Percentiles rank a stretch among this genome's conserved stretches.
Conservation (phyloP, 2,329 filamentous ascomycete genomes). For the Microdochium trichocladiopsis region DNA sequence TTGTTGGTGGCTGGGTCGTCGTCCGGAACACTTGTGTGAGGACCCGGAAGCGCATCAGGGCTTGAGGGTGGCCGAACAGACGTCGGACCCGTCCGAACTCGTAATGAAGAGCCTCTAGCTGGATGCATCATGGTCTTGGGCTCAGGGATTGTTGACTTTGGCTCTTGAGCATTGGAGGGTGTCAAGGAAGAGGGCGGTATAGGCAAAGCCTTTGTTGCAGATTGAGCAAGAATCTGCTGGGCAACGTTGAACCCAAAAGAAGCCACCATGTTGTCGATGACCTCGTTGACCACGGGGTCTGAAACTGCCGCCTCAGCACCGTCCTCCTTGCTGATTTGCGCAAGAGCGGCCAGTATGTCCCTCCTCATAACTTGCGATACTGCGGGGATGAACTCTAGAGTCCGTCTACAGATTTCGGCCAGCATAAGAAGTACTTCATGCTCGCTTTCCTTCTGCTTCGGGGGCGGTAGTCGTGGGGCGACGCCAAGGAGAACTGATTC, state of each 20-base stretch:
- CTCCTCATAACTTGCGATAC: constrained; percentile 72
- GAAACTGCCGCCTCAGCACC: constrained; percentile 15
- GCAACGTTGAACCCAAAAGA: constrained; percentile 74
- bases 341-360: constrained; percentile 63
- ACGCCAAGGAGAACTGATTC: constrained; percentile 51
- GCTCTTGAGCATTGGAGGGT: constrained; percentile 42
- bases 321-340: constrained; percentile 30
- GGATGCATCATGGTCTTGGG: constrained; percentile 67
- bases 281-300: constrained; percentile 34
- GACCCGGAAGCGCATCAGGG: constrained; percentile 45
- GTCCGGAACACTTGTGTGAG: constrained; percentile 29
- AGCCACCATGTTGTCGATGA: constrained; percentile 67
- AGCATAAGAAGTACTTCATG: constrained; percentile 70
- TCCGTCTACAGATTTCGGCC: constrained; percentile 79
- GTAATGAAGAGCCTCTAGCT: constrained; percentile 55
- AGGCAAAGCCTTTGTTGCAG: constrained; percentile 59
- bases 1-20: constrained; percentile 34
- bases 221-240: constrained; percentile 71
- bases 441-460: constrained; percentile 46
- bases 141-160: constrained; percentile 56
- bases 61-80: constrained; percentile 32
- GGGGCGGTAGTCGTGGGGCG: constrained; percentile 40
- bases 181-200: constrained; percentile 54
- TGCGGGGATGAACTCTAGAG: constrained; percentile 76
- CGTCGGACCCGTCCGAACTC: constrained; percentile 25